Evolutionary conservation across 805 yeast genomes (phyloP).

Genomic region (Starmerella potacharoeniae): DNA sequence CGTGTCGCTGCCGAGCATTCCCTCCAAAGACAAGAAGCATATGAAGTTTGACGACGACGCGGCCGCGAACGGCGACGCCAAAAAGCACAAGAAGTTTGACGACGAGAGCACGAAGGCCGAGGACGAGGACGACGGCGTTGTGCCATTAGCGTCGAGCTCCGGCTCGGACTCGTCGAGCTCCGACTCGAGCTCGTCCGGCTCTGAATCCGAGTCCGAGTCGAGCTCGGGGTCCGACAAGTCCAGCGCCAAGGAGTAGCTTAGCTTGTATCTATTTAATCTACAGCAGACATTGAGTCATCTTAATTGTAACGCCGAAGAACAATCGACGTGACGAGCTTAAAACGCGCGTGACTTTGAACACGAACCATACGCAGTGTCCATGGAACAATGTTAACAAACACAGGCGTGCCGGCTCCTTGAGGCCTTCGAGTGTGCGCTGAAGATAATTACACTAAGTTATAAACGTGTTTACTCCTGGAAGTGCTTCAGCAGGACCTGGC

Average conservation of each 20-base stretch:
- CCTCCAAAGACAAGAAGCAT: background rate
- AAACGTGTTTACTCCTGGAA: slow-evolving; percentile 56
- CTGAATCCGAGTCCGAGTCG: background rate
- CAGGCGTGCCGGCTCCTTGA: background rate
- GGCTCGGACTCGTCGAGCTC: background rate
- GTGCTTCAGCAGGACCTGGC: slow-evolving; percentile 91
- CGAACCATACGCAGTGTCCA: no score
- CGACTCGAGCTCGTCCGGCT: background rate
- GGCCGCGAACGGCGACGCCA: background rate
- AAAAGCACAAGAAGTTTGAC: slow-evolving; percentile 1
- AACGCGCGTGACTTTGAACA: no score
- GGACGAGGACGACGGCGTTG: slow-evolving; percentile 4
- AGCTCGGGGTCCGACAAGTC: background rate
- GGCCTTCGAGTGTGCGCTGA: background rate
- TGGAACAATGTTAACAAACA: background rate
- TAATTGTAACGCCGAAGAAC: background rate
- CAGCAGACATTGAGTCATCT: background rate
- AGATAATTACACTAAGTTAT: background rate
- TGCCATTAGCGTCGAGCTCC: background rate
- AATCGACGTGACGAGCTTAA: background rate
- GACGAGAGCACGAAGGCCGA: slow-evolving; percentile 1
- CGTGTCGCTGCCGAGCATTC: slow-evolving; percentile 14
- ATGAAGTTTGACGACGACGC: slow-evolving; percentile 7
- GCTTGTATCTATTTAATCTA: background rate
- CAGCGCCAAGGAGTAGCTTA: background rate